Percentiles rank a stretch among this genome's conserved stretches.
These are phyloP conservation scores for Halophytophthora batemanensis DNA, from an alignment of 352 stramenopile species.

Conservation along the genomic window DNA sequence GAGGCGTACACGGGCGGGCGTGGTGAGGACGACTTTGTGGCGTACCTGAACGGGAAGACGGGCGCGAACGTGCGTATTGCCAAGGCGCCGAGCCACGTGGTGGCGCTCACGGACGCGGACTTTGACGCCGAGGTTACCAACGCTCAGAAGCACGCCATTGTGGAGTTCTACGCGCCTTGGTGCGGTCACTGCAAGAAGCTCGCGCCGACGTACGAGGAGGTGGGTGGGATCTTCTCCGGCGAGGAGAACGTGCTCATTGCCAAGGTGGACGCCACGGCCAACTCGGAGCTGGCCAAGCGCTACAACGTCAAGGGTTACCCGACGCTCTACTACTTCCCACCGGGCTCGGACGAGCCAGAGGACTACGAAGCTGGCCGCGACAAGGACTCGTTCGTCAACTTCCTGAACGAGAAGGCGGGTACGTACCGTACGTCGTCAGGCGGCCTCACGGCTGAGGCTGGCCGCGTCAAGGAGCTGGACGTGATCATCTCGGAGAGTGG, in stretches of 20 bases:
- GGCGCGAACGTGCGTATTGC: conserved; percentile 66
- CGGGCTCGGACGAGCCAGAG: conserved; percentile 72
- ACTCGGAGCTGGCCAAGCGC: conserved; percentile 52
- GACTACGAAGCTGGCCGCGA: conserved; percentile 85
- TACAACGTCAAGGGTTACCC: conserved; percentile 91
- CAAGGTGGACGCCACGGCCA: conserved; percentile 79
- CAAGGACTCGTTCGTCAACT: conserved; percentile 84
- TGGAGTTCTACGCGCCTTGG: conserved; percentile 95
- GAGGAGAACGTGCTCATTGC: conserved; percentile 81
- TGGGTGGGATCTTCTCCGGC: conserved; percentile 68
- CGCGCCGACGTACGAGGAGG: conserved; percentile 86
- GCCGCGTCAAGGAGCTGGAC: conserved; percentile 81
- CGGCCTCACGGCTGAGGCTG: conserved; percentile 65
- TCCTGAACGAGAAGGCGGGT: conserved; percentile 90
- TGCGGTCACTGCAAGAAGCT: conserved; percentile 93
- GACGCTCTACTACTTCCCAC: conserved; percentile 91
- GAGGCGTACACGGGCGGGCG: conserved; percentile 88
- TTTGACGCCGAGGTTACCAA: conserved; percentile 82
- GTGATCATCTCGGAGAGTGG: conserved; percentile 73
- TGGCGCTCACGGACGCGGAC: conserved; percentile 51
- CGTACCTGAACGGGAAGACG: conserved; percentile 77
- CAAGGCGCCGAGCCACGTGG: conserved; percentile 68
- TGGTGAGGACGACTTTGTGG: conserved; percentile 74
- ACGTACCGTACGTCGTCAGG: conserved; percentile 80
- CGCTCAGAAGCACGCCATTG: conserved; percentile 83